Conservation (phyloP, 1,139 yeast species). For the Candida sp. region DNA sequence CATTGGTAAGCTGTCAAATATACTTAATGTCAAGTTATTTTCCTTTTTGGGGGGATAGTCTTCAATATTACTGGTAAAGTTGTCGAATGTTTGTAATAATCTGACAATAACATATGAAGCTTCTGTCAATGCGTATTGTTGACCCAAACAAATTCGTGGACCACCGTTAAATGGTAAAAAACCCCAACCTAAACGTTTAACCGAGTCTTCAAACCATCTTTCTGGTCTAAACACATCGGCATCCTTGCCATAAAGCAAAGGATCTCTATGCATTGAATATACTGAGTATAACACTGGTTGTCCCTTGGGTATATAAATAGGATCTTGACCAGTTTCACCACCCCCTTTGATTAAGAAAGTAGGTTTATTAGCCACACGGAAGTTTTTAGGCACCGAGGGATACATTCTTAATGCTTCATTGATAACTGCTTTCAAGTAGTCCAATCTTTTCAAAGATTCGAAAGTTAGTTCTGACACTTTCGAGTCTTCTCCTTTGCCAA, state of each 20-base stretch:
- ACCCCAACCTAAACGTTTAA: constrained; percentile 44
- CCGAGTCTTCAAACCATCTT: constrained; percentile 41
- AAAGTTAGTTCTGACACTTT: constrained; percentile 28
- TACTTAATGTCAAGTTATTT: constrained; percentile 31
- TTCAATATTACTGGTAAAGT: constrained; percentile 10
- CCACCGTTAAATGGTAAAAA: constrained; percentile 59
- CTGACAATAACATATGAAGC: constrained; percentile 45
- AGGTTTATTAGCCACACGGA: constrained; percentile 39
- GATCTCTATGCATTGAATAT: constrained; percentile 39
- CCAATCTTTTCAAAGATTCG: constrained; percentile 47
- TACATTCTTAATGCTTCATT: constrained; percentile 50
- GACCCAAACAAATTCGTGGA: constrained; percentile 59
- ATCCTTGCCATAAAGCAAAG: constrained; percentile 43
- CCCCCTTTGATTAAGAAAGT: constrained; percentile 55
- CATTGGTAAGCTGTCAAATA: constrained; percentile 22
- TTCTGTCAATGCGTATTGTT: constrained; percentile 58
- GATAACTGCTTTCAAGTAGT: constrained; percentile 44
- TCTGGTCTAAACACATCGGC: constrained; percentile 44
- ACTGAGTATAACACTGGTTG: constrained; percentile 36
- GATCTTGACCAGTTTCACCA: constrained; percentile 41
- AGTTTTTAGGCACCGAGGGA: constrained; percentile 52
- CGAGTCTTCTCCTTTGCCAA: constrained; percentile 29
- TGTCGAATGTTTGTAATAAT: constrained; percentile 30
- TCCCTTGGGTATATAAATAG: constrained; percentile 43
- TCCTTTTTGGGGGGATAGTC: constrained; percentile 32